phyloP scores from a whole-genome alignment of 2,329 filamentous ascomycete species.

The Venturia carpophila region DNA sequence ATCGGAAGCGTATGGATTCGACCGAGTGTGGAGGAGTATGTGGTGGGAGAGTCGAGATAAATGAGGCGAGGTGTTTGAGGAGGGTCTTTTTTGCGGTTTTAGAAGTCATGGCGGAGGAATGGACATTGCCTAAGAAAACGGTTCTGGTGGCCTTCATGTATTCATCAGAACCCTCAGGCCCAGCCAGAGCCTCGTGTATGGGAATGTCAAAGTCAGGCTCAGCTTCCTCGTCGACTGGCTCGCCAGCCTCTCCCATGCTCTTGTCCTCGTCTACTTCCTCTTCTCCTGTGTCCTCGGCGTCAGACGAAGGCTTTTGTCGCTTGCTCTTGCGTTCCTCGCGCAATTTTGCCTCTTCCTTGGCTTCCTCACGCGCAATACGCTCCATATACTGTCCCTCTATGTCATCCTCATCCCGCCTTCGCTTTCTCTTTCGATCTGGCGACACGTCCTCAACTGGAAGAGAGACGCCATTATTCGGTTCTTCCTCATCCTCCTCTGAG shows the following conservation, averaged over 20 bases:
- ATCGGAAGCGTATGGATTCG: conserved; percentile 89
- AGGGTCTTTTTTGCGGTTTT: conserved; percentile 74
- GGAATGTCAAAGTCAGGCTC: conserved; percentile 41
- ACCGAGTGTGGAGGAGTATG: conserved; percentile 57
- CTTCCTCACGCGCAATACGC: conserved; percentile 48
- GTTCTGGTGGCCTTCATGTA: conserved; percentile 82
- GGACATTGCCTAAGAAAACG: conserved; percentile 88
- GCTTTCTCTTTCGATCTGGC: conserved; percentile 34
- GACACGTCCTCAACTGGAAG: conserved; percentile 25
- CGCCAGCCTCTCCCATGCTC: conserved; percentile 25
- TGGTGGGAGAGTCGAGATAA: conserved; percentile 48
- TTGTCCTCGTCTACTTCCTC: conserved; percentile 24
- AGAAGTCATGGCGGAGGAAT: conserved; percentile 70
- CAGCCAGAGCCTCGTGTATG: conserved; percentile 43
- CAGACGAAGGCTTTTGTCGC: conserved; percentile 28
- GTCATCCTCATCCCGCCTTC: conserved; percentile 56
- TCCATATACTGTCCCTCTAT: conserved; percentile 63
- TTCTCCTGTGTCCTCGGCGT: conserved; percentile 23
- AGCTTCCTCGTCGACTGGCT: conserved; percentile 23
- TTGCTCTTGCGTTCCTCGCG: conserved; percentile 30
- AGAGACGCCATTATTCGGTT: conserved; percentile 26
- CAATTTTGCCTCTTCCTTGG: conserved; percentile 29
- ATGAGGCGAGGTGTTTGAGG: conserved; percentile 67
- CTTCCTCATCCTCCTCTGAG: conserved; percentile 25
- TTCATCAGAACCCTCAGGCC: conserved; percentile 44